Evolutionary conservation across 164 flowering plant species (phyloP).

Genomic region (Vitis cinerea): DNA sequence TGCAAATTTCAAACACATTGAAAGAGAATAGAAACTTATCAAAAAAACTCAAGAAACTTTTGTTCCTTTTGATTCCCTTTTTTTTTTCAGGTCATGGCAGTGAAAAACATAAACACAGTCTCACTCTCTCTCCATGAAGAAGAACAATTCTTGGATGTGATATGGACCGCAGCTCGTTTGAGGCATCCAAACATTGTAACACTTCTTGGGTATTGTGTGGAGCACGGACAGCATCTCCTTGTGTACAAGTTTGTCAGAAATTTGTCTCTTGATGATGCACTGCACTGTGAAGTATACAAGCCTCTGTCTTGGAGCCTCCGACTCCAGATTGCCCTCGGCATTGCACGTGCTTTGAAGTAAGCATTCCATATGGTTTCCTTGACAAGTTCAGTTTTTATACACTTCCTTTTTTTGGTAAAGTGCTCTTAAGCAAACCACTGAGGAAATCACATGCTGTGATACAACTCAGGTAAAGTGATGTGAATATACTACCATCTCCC

Average conservation of each 20-base stretch:
- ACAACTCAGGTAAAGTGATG: no score
- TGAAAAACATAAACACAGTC: slow-evolving; percentile 54
- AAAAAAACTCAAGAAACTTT: no score
- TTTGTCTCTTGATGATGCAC: slow-evolving; percentile 59
- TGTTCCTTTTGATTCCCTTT: background rate
- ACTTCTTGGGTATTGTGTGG: slow-evolving; percentile 77
- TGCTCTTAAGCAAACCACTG: no score
- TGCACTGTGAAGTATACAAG: slow-evolving; percentile 41
- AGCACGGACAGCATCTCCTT: slow-evolving; percentile 67
- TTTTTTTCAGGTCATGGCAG: slow-evolving; percentile 54
- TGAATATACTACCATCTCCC: no score
- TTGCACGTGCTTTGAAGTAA: slow-evolving; percentile 76
- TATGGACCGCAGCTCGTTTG: slow-evolving; percentile 51
- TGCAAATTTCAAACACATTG: background rate
- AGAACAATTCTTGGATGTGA: slow-evolving; percentile 65
- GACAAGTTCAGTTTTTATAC: background rate
- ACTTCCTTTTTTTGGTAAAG: no score
- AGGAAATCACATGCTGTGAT: no score
- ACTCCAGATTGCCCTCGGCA: slow-evolving; percentile 65
- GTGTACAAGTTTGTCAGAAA: slow-evolving; percentile 68
- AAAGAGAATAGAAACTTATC: background rate
- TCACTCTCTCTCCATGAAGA: slow-evolving; percentile 65
- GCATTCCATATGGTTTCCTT: slow-evolving; percentile 18
- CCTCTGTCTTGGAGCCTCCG: slow-evolving; percentile 69
- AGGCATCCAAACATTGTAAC: slow-evolving; percentile 75